A percentile compares a stretch with the other conserved stretches of the same genome.
Evolutionary conservation across 2,329 filamentous ascomycete genomes (phyloP).

Genomic region (Mycosphaerella arachidis): DNA sequence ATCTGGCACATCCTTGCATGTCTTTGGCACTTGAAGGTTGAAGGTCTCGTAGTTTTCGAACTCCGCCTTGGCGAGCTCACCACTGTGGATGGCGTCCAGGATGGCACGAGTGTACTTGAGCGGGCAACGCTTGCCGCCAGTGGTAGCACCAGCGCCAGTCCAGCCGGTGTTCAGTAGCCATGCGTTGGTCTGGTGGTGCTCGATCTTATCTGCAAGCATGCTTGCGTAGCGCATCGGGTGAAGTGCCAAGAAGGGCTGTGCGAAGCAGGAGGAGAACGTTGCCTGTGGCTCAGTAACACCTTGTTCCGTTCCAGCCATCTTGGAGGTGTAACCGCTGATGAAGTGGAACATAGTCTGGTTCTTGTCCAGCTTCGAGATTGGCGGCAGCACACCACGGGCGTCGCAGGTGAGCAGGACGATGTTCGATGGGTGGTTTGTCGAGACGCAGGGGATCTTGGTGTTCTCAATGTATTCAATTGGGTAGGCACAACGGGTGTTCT

Average conservation of each 20-base stretch:
- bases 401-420: conserved; percentile 98
- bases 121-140: conserved; percentile 89
- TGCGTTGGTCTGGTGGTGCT: conserved; percentile 88
- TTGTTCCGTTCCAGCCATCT: conserved; percentile 99
- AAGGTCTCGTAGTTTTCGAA: conserved; percentile 96
- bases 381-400: conserved; percentile 91
- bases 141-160: conserved; percentile 86
- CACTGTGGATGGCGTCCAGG: conserved; percentile 94
- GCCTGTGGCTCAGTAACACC: conserved; percentile 95
- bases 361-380: conserved; percentile 92
- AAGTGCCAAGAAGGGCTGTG: conserved; percentile 95
- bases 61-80: conserved; percentile 86
- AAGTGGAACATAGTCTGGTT: conserved; percentile 99
- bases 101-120: conserved; percentile 99
- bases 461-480: conserved; percentile 99
- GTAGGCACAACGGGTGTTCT: conserved; percentile 98
- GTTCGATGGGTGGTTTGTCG: conserved; percentile 83
- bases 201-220: conserved; percentile 98
- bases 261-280: conserved; percentile 98
- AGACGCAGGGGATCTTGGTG: conserved; percentile 96
- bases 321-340: conserved; percentile 99
- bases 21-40: conserved; percentile 93
- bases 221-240: conserved; percentile 98
- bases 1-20: conserved; percentile 79
- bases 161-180: conserved; percentile 99